Conservation (phyloP, 2,329 filamentous ascomycete genomes). For the Ceratocystis huliohia region DNA sequence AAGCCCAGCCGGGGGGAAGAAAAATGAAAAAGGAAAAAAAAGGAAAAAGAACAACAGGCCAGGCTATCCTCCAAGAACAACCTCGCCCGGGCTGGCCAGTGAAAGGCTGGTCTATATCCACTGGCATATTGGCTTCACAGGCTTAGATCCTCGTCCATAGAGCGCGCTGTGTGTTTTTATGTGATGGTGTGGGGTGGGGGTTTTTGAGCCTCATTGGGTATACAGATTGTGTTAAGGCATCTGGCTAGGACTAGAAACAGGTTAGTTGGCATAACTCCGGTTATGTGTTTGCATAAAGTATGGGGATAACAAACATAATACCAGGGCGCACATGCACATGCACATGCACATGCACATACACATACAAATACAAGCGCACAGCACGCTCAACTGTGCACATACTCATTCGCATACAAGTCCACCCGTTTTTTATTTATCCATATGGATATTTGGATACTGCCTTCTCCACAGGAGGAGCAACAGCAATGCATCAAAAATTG, state of each 20-base stretch:
- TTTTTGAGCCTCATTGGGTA: background rate
- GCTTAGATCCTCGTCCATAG: background rate
- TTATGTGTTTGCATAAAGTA: background rate
- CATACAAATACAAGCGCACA: background rate
- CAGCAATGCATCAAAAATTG: constrained; percentile 8
- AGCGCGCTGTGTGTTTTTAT: background rate
- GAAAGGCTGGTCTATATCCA: background rate
- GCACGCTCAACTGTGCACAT: background rate
- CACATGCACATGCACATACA: background rate
- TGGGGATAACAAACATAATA: background rate
- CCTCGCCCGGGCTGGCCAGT: background rate
- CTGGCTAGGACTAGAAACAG: background rate
- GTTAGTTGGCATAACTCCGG: background rate
- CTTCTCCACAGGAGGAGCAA: constrained; percentile 2
- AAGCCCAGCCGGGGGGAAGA: background rate
- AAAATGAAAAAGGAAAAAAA: background rate
- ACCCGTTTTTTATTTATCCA: background rate
- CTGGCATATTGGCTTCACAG: background rate
- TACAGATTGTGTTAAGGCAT: background rate
- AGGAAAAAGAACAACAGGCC: background rate
- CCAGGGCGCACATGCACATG: background rate
- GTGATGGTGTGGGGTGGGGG: background rate
- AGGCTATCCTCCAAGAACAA: background rate
- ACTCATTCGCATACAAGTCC: background rate
- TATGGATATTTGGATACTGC: background rate